phyloP scores from a whole-genome alignment of 2,329 filamentous ascomycete genomes.

The Teratosphaeria destructans region DNA sequence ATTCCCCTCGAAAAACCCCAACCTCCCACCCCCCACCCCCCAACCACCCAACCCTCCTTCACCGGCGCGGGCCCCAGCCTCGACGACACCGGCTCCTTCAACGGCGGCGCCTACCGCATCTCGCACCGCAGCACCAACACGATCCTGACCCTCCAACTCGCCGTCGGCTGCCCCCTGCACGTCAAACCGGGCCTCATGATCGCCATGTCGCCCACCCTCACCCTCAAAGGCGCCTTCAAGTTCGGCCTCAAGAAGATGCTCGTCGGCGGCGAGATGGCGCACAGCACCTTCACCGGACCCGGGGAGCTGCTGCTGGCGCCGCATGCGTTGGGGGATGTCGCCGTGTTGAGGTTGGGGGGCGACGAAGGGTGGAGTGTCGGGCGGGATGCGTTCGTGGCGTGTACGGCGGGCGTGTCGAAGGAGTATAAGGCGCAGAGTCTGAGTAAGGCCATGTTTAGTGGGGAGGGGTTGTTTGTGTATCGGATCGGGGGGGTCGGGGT shows the following conservation, averaged over 20 bases:
- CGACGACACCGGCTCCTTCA: slow-evolving; percentile 93
- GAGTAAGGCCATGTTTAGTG: slow-evolving; percentile 84
- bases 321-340: slow-evolving; percentile 71
- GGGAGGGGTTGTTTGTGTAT: slow-evolving; percentile 85
- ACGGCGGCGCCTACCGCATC: slow-evolving; percentile 87
- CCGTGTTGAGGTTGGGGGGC: slow-evolving; percentile 64
- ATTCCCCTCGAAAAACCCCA: slow-evolving; percentile 24
- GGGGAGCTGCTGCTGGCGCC: slow-evolving; percentile 84
- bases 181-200: slow-evolving; percentile 87
- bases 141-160: slow-evolving; percentile 78
- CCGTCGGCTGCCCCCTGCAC: slow-evolving; percentile 72
- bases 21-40: background rate
- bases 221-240: slow-evolving; percentile 69
- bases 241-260: slow-evolving; percentile 91
- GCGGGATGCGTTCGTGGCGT: slow-evolving; percentile 75
- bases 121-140: slow-evolving; percentile 88
- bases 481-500: slow-evolving; percentile 72
- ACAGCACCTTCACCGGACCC: slow-evolving; percentile 75
- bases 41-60: slow-evolving; percentile 40
- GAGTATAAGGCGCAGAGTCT: slow-evolving; percentile 75
- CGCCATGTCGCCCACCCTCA: slow-evolving; percentile 83
- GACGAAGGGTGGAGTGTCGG: slow-evolving; percentile 72
- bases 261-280: slow-evolving; percentile 65
- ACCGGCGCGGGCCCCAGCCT: slow-evolving; percentile 48
- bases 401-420: slow-evolving; percentile 76